Evolutionary conservation across 768 basidiomycete genomes (phyloP).

Genomic region (Inosperma sp.): DNA sequence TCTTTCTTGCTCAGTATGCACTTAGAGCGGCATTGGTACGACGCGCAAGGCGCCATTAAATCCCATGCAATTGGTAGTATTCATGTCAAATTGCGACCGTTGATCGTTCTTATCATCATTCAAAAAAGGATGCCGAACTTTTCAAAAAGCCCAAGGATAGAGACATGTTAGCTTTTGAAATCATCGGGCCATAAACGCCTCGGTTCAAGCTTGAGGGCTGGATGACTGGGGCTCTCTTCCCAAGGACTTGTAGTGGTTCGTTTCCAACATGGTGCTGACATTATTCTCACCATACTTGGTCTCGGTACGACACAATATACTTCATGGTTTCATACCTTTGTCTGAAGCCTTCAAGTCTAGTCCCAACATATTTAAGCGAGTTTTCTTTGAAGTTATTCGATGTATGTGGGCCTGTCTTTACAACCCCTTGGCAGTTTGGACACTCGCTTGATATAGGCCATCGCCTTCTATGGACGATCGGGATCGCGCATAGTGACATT

Average conservation of each 20-base stretch:
- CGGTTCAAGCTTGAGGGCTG: too few species aligned
- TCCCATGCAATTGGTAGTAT: too few species aligned
- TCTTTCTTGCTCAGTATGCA: too few species aligned
- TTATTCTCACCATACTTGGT: not conserved
- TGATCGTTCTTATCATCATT: too few species aligned
- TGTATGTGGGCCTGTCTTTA: not conserved
- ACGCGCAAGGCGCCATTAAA: too few species aligned
- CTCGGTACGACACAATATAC: not conserved
- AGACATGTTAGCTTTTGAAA: too few species aligned
- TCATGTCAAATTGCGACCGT: too few species aligned
- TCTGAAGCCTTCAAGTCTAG: not conserved
- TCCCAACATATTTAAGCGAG: not conserved
- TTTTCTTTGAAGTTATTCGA: not conserved
- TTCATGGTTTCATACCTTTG: not conserved
- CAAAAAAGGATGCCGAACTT: too few species aligned
- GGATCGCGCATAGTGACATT: slow-evolving; percentile 28
- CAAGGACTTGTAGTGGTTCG: not conserved
- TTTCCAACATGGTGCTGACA: not conserved
- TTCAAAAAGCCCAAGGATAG: too few species aligned
- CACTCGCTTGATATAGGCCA: slow-evolving; percentile 19
- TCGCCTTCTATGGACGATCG: slow-evolving; percentile 22
- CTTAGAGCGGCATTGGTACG: too few species aligned
- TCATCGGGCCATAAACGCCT: too few species aligned
- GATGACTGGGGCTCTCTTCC: not conserved
- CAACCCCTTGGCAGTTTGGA: not conserved